Percentiles rank a stretch among this genome's conserved stretches.
Conservation (phyloP, 495 filamentous ascomycete species). For the Entonaema liquescens region DNA sequence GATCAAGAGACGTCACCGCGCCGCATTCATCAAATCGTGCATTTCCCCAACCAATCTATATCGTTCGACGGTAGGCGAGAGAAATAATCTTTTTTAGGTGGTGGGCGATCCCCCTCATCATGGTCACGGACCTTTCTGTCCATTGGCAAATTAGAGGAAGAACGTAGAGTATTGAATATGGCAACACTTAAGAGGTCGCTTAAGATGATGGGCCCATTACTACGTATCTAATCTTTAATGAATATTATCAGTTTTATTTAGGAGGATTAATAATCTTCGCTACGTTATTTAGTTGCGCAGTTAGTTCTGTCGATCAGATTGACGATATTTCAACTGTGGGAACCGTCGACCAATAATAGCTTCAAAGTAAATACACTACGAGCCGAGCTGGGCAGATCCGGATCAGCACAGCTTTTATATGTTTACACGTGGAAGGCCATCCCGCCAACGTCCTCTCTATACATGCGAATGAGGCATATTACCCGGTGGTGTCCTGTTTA, state of each 20-base stretch:
- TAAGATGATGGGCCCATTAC: not conserved
- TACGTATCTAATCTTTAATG: not conserved
- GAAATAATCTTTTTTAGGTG: constrained; percentile 1
- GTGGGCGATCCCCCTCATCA: constrained; percentile 21
- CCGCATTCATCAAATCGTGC: constrained; percentile 21
- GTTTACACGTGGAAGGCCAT: constrained; percentile 14
- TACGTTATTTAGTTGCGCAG: constrained; percentile 20
- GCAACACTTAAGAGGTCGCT: not conserved
- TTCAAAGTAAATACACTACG: constrained; percentile 8
- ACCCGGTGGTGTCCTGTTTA: constrained; percentile 5
- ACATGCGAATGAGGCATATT: constrained; percentile 15
- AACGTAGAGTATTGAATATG: not conserved
- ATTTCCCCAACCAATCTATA: constrained; percentile 30
- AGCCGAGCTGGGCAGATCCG: constrained; percentile 35
- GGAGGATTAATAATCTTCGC: constrained; percentile 18
- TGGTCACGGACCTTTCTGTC: not conserved
- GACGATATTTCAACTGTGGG: constrained; percentile 36
- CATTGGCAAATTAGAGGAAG: constrained; percentile 2
- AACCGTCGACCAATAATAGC: constrained; percentile 27
- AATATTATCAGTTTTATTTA: not conserved
- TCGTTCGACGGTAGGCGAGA: constrained; percentile 4
- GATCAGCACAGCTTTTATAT: constrained; percentile 30
- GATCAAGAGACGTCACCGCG: constrained; percentile 13
- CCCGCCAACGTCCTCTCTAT: constrained; percentile 3
- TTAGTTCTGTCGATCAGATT: constrained; percentile 31